Evolutionary conservation across 179 eudicot genomes (phyloP), one percentile per base, ranked within the genome.

Genomic region (Actinidia arguta): DNA sequence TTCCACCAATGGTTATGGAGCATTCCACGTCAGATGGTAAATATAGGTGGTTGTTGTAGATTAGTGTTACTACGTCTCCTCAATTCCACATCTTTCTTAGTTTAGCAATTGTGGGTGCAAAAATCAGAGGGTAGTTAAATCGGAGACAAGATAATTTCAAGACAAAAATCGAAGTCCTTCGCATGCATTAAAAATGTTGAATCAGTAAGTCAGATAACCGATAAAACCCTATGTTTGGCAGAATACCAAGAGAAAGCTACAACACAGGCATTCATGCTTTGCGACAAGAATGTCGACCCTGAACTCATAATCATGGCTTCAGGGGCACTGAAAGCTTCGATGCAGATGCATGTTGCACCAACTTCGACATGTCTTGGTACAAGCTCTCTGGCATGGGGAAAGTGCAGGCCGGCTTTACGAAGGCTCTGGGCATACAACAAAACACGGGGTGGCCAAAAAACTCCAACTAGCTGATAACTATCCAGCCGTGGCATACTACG

Each of bases 361-460:
- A 93, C 72, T 78, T 92, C 59, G 93, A 93, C 73, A 8, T 90
- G 66, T 92, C 94, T 1, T 93, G 94, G 94, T 88, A 83, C 56
- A 86, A 85, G 36, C 62, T 93, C 16, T 58, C 81, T 0, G 81
- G 84, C 20, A 82, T 85, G 52, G 95, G 94, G 0, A 92, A 76
- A 46, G 85, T 87, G n/a, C 96, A 93, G 52, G 82, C 79, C 50
- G 96, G 96, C 22, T 92, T 92, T 79, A 85, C 88, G 88, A 86
- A 89, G 82, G 94, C 96, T 4, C 64, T 93, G n/a, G 94, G 94
- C 12, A 61, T 89, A 20, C 89, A 86, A 8, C 85, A 83, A 48
- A 73, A 75, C 74, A n/a, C 12, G 4, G 82, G 80, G 7, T 92
- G 89, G 93, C 94, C 97, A 7, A 79, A 88, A 44, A 74, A 92